Percentiles rank a stretch among this genome's conserved stretches.
These are phyloP conservation scores for Scalesia atractyloides DNA, from an alignment of 129 eudicot species.

Conservation along the genomic window DNA sequence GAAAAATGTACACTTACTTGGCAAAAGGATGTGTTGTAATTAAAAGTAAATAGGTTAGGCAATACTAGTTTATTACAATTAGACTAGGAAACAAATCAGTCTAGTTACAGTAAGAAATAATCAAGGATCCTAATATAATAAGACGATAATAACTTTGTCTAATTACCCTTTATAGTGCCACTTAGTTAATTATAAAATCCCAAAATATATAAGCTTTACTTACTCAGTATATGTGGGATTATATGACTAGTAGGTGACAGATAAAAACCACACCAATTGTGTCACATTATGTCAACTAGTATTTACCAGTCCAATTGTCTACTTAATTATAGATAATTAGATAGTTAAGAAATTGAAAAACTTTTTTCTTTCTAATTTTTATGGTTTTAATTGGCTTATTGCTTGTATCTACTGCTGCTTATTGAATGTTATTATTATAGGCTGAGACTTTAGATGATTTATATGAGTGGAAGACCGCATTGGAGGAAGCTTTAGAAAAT, in stretches of 20 bases:
- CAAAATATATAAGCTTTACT: not conserved
- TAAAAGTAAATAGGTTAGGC: not conserved
- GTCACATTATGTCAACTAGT: not conserved
- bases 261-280: constrained; percentile 3
- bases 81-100: not conserved
- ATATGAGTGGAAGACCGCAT: constrained; percentile 81
- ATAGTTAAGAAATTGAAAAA: not conserved
- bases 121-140: constrained; percentile 1
- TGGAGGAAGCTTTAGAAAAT: constrained; percentile 84
- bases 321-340: not conserved
- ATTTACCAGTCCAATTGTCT: not conserved
- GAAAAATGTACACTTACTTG: not conserved
- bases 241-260: not conserved
- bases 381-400: not conserved
- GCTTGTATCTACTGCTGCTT: constrained; percentile 21
- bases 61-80: too few species aligned
- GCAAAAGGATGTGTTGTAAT: not conserved
- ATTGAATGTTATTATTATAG: constrained; percentile 43
- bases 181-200: not conserved
- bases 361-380: not conserved
- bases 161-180: not conserved
- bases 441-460: constrained; percentile 92
- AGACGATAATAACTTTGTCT: not conserved
- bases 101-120: not conserved
- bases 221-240: not conserved